A percentile compares a stretch with the other conserved stretches of the same genome.
phyloP scores from a whole-genome alignment of 148 eudicot species.

The Heliosperma pusillum region DNA sequence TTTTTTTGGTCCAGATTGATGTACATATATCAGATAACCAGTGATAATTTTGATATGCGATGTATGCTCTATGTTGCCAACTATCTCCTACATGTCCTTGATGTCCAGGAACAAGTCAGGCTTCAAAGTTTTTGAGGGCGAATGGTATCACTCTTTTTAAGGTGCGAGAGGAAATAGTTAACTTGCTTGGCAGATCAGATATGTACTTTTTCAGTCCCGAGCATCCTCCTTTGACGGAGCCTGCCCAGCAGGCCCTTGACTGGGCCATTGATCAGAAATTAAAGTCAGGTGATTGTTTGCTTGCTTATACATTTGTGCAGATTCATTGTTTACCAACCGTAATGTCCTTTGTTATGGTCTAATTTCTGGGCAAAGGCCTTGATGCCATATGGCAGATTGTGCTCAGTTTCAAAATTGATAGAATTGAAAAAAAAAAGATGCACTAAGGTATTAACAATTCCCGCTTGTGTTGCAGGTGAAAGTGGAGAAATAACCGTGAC shows the following conservation, averaged over 20 bases:
- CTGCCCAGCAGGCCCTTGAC: slow-evolving; percentile 80
- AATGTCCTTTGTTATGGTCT: not conserved
- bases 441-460: not conserved
- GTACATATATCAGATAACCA: not conserved
- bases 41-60: not conserved
- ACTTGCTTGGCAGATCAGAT: slow-evolving; percentile 77
- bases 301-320: slow-evolving; percentile 5
- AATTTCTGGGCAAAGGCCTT: not conserved
- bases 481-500: slow-evolving; percentile 68
- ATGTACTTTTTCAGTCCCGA: slow-evolving; percentile 59
- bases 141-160: slow-evolving; percentile 66
- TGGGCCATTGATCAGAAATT: slow-evolving; percentile 78
- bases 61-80: not conserved
- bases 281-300: slow-evolving; percentile 62
- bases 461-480: slow-evolving; percentile 50
- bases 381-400: not conserved
- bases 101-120: slow-evolving; percentile 73
- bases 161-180: slow-evolving; percentile 71
- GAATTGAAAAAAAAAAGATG: not conserved
- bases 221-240: slow-evolving; percentile 81
- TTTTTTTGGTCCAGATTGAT: slow-evolving; percentile 1
- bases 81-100: not conserved
- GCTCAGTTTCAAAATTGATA: not conserved
- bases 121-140: slow-evolving; percentile 73
- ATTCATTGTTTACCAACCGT: slow-evolving; percentile 4